Evolutionary conservation across 768 basidiomycete species (phyloP), one percentile per base, ranked within the genome.

Genomic region (Cantharellus anzutake): DNA sequence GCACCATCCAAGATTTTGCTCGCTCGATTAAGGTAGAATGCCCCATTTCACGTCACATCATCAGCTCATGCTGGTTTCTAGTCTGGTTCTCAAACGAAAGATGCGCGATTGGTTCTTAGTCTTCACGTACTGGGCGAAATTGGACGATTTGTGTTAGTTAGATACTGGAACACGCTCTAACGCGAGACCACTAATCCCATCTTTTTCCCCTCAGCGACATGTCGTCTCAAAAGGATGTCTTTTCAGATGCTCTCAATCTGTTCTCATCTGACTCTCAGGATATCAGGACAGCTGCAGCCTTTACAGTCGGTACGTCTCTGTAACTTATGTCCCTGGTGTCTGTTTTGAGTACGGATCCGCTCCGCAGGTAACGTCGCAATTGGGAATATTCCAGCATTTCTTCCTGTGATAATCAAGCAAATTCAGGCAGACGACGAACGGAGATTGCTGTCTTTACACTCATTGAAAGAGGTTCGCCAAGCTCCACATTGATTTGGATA

Each of bases 121-220:
- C 74, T 98, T 59, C 74, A 96, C 11, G 84, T 90, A 44, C 75
- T 98, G 56, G 96, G 96, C 53, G 96, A 98, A 70, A 77, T 98
- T 44, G 96, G 94, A 40, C 83, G 93, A 41, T 83, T 82, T 66
- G 82, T 88, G 93, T 96, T 60, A 61, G 80, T 73, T 42, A 0
- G 29, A 48, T 48, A 48, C 44, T 48, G 29, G 29, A 11, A 29
- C 44, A 11, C 44, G 11, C 44, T 29, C 44, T 29, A 11, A 11
- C 44, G 11, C 44, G 29, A 48, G 44, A 48, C 1, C 1, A 29
- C 44, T 61, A 4, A 60, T 51, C 29, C 59, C 59, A 39, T 61
- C 7, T 11, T 51, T 0, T 39, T 39, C 41, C 41, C 59, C 51
- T 44, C 64, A 98, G 93, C 63, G 94, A 98, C 66, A 84, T 98